Conservation (phyloP, 208 protist species). For the Acanthamoeba sp. region DNA sequence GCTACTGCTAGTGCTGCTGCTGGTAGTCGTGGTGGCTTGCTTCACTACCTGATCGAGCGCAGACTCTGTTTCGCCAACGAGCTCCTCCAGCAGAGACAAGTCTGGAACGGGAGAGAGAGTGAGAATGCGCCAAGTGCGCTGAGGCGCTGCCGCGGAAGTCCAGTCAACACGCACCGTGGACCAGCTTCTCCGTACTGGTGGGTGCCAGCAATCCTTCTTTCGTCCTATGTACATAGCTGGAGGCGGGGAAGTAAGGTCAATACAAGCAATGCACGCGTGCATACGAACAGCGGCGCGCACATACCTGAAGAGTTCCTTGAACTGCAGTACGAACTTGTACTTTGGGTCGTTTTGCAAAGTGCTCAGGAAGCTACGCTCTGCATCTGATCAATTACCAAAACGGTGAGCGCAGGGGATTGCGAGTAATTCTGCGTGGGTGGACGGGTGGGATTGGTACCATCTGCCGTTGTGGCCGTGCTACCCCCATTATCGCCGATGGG, state of each 20-base stretch:
- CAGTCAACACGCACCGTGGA: not conserved
- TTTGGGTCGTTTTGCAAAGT: conserved; percentile 28
- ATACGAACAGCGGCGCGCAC: not conserved
- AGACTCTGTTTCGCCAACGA: not conserved
- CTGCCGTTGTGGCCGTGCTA: not conserved
- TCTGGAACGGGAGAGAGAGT: not conserved
- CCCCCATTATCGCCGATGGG: too few species aligned
- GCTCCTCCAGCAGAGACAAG: conserved; percentile 17
- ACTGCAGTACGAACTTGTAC: conserved; percentile 66
- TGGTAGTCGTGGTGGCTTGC: not conserved
- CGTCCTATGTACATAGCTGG: conserved; percentile 27
- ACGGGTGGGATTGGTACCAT: not conserved
- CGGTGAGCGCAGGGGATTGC: not conserved
- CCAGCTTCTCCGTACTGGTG: not conserved
- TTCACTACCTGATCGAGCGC: conserved; percentile 21
- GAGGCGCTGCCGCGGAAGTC: too few species aligned
- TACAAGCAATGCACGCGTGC: not conserved
- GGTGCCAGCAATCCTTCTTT: not conserved
- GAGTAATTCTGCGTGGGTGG: too few species aligned
- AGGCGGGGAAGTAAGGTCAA: too few species aligned
- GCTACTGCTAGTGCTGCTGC: not conserved
- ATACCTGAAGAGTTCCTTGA: conserved; percentile 59
- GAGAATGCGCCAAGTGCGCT: not conserved
- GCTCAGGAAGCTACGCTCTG: not conserved
- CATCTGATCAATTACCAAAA: not conserved